phyloP scores from a whole-genome alignment of 192 early-diverging fungal species.

The Entomortierella chlamydospora region DNA sequence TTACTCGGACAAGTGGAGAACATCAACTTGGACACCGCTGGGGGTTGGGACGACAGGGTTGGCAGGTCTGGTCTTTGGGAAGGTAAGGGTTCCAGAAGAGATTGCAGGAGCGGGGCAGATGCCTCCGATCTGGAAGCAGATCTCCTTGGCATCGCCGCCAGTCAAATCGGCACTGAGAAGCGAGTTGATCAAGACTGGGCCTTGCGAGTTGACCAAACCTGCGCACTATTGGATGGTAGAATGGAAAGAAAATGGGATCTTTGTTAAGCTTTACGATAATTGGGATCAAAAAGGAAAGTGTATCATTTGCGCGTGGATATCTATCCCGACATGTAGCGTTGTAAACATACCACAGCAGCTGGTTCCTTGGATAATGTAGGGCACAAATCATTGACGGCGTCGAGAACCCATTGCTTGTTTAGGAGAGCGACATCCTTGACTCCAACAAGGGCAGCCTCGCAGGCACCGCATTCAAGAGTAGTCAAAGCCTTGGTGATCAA shows the following conservation, averaged over 20 bases:
- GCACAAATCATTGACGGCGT: slow-evolving; percentile 35
- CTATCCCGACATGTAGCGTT: background rate
- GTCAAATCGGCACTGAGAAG: slow-evolving; percentile 38
- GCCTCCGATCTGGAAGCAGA: slow-evolving; percentile 54
- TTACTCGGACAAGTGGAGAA: slow-evolving; percentile 11
- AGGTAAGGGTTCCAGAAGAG: slow-evolving; percentile 35
- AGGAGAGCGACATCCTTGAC: slow-evolving; percentile 53
- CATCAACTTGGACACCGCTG: slow-evolving; percentile 47
- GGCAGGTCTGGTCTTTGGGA: slow-evolving; percentile 57
- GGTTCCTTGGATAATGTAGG: slow-evolving; percentile 23
- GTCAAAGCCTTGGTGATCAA: slow-evolving; percentile 16
- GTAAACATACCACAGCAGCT: slow-evolving; percentile 53
- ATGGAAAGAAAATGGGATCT: background rate
- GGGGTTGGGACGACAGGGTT: slow-evolving; percentile 21
- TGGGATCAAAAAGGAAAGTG: too few species aligned
- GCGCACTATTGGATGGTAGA: slow-evolving; percentile 37
- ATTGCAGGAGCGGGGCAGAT: slow-evolving; percentile 58
- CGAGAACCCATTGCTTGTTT: slow-evolving; percentile 48
- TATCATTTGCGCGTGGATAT: background rate
- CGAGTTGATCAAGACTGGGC: slow-evolving; percentile 50
- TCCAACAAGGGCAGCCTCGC: slow-evolving; percentile 50
- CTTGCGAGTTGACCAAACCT: slow-evolving; percentile 56
- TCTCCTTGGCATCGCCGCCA: slow-evolving; percentile 50
- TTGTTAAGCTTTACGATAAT: too few species aligned
- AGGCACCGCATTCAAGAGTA: slow-evolving; percentile 43